phyloP scores from a whole-genome alignment of 495 filamentous ascomycete species.

The Hypoxylon cercidicola region DNA sequence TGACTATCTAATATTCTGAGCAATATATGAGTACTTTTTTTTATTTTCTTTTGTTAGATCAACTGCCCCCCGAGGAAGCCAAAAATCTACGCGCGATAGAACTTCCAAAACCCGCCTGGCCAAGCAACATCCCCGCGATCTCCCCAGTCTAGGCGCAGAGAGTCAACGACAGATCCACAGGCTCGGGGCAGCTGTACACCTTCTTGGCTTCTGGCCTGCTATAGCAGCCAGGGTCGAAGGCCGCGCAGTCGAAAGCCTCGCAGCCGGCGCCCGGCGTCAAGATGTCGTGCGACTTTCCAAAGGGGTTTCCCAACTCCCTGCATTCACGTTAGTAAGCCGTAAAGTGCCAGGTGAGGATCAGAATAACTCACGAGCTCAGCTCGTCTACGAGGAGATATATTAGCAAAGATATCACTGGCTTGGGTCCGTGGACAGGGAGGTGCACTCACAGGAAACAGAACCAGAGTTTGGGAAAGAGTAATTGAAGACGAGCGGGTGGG shows the following conservation, averaged over 20 bases:
- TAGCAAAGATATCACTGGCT: constrained; percentile 12
- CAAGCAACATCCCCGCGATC: no score
- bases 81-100: no score
- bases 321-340: constrained; percentile 2
- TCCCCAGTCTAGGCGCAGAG: no score
- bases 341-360: not conserved
- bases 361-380: constrained; percentile 5
- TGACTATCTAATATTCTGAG: no score
- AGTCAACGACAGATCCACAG: constrained; percentile 29
- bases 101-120: no score
- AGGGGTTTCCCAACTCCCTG: constrained; percentile 46
- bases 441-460: constrained; percentile 42
- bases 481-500: constrained; percentile 45
- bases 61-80: no score
- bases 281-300: constrained; percentile 35
- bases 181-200: constrained; percentile 42
- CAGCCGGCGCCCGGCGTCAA: constrained; percentile 39
- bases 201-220: constrained; percentile 36
- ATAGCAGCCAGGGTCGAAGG: constrained; percentile 38
- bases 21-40: no score
- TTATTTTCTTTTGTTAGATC: no score
- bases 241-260: constrained; percentile 42
- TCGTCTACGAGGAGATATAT: constrained; percentile 34
- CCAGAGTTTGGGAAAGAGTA: constrained; percentile 45
- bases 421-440: not conserved